Conservation (phyloP, 495 filamentous ascomycete species). For the Polyplosphaeria fusca region DNA sequence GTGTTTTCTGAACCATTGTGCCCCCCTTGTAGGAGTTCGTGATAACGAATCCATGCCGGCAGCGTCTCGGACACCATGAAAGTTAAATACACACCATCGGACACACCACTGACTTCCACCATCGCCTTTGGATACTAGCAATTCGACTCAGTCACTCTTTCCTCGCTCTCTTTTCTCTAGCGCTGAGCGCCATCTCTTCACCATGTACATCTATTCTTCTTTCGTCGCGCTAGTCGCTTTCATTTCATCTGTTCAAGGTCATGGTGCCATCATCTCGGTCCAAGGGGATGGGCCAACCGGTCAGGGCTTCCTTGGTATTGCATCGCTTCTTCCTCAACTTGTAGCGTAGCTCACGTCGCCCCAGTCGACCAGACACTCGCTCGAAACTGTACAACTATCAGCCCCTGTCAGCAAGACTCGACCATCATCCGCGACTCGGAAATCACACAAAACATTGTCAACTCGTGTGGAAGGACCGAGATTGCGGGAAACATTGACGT, state of each 20-base stretch:
- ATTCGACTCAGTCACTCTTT: too few species aligned
- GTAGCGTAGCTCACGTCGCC: not conserved
- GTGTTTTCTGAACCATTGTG: too few species aligned
- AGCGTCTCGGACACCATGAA: too few species aligned
- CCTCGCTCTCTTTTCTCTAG: too few species aligned
- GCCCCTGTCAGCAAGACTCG: constrained; percentile 52
- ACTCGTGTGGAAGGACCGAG: constrained; percentile 36
- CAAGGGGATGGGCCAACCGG: constrained; percentile 2
- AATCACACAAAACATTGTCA: constrained; percentile 26
- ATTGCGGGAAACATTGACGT: constrained; percentile 54
- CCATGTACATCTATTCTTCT: not conserved
- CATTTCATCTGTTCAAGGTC: constrained; percentile 4
- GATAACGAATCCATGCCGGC: too few species aligned
- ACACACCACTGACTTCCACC: too few species aligned
- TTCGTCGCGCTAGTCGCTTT: constrained; percentile 8
- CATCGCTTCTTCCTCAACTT: not conserved
- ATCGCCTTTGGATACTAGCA: too few species aligned
- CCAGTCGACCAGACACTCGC: constrained; percentile 16
- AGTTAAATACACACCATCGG: too few species aligned
- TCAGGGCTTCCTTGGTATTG: constrained; percentile 18
- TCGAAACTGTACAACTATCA: constrained; percentile 39
- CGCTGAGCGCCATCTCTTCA: constrained; percentile 7
- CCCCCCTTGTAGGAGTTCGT: too few species aligned
- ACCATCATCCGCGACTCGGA: constrained; percentile 52
- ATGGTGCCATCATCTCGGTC: constrained; percentile 8